These are phyloP conservation scores for Phaeosphaeria sp. DNA, from an alignment of 2,329 filamentous ascomycete genomes.

Conservation along the genomic window DNA sequence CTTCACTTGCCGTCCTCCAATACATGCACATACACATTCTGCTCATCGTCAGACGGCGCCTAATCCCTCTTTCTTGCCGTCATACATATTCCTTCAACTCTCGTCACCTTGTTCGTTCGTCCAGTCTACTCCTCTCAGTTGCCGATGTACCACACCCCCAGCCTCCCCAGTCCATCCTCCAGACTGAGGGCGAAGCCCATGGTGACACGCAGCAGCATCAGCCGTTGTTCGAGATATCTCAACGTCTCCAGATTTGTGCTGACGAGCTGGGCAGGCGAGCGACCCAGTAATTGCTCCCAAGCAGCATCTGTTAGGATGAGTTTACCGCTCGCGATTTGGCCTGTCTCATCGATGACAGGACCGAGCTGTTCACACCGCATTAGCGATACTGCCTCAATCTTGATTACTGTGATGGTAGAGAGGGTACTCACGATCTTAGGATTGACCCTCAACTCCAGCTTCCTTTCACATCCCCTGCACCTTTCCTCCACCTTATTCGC, in stretches of 20 bases:
- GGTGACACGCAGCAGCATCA: constrained; percentile 61
- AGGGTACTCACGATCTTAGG: constrained; percentile 46
- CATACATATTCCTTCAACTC: no score
- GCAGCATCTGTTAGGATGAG: constrained; percentile 61
- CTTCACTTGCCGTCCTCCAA: not conserved
- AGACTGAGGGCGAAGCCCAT: constrained; percentile 63
- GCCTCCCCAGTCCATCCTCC: constrained; percentile 34
- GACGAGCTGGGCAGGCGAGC: constrained; percentile 54
- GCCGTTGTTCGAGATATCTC: constrained; percentile 58
- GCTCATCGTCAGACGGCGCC: no score
- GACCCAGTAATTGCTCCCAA: constrained; percentile 60
- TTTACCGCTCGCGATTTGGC: constrained; percentile 58
- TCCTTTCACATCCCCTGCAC: constrained; percentile 53
- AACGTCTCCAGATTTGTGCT: constrained; percentile 48
- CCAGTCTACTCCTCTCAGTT: constrained; percentile 19
- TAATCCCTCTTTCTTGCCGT: no score
- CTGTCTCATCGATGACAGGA: constrained; percentile 63
- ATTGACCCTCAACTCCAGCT: constrained; percentile 49
- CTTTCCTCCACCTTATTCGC: constrained; percentile 53
- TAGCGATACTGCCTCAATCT: not conserved
- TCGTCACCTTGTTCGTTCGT: no score
- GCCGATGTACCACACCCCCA: constrained; percentile 43
- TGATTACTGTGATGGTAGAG: not conserved
- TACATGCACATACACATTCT: not conserved
- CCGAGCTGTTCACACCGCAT: constrained; percentile 44